Percentiles rank a stretch among this genome's conserved stretches.
phyloP scores from a whole-genome alignment of 345 rosid species.

The Gossypium ekmanianum region DNA sequence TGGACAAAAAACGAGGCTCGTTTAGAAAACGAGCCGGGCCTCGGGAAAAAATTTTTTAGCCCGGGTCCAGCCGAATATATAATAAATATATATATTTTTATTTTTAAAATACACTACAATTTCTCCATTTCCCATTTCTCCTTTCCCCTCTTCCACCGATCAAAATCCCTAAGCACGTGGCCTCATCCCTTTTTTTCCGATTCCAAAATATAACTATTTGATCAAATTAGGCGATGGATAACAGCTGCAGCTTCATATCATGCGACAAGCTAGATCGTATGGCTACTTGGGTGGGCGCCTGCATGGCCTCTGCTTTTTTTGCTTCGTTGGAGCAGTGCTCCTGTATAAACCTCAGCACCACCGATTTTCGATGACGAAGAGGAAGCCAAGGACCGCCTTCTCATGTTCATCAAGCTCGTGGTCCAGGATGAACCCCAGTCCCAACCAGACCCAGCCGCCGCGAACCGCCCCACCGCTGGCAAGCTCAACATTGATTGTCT shows the following conservation, averaged over 20 bases:
- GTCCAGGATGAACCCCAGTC: slow-evolving; percentile 14
- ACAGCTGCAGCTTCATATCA: slow-evolving; percentile 41
- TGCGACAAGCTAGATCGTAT: slow-evolving; percentile 60
- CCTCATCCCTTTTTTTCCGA: too few species aligned
- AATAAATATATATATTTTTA: too few species aligned
- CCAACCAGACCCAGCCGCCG: neutral
- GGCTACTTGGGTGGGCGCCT: slow-evolving; percentile 59
- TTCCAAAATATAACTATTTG: neutral
- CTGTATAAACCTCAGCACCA: slow-evolving; percentile 62
- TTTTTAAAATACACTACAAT: too few species aligned
- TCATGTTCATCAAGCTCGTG: slow-evolving; percentile 37
- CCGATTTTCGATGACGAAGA: slow-evolving; percentile 52
- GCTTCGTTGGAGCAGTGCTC: slow-evolving; percentile 65
- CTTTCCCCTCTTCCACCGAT: too few species aligned
- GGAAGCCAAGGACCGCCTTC: slow-evolving; percentile 50
- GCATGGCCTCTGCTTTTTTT: slow-evolving; percentile 62
- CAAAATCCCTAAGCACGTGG: too few species aligned
- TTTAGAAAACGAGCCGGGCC: too few species aligned
- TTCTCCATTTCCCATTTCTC: too few species aligned
- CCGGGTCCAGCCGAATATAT: too few species aligned
- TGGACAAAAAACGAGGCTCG: too few species aligned
- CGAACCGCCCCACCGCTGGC: slow-evolving; percentile 14
- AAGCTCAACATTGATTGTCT: slow-evolving; percentile 20
- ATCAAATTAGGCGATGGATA: slow-evolving; percentile 24
- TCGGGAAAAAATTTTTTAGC: too few species aligned